A percentile compares a stretch with the other conserved stretches of the same genome.
These are phyloP conservation scores for Pueraria montana DNA, from an alignment of 306 rosid species.

Conservation along the genomic window DNA sequence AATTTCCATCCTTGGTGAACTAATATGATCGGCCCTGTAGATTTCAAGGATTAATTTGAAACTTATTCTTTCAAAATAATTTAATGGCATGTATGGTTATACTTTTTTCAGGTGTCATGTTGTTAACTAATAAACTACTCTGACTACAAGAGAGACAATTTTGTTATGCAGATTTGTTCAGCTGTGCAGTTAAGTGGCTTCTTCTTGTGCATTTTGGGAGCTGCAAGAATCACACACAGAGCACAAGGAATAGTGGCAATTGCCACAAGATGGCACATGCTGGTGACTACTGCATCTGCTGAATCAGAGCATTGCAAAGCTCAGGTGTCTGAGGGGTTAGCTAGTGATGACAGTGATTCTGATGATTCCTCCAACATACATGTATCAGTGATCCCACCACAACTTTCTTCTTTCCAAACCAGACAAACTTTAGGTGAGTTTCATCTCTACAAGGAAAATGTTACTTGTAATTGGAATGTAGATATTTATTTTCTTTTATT, in stretches of 20 bases:
- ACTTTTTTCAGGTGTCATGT: no score
- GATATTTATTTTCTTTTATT: not conserved
- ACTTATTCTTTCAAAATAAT: not conserved
- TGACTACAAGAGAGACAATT: not conserved
- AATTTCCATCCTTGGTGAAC: no score
- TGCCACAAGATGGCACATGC: conserved; percentile 93
- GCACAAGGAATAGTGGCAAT: conserved; percentile 87
- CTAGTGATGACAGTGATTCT: conserved; percentile 53
- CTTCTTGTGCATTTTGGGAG: conserved; percentile 78
- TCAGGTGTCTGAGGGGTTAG: conserved; percentile 35
- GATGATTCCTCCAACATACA: conserved; percentile 71
- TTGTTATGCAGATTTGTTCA: conserved; percentile 76
- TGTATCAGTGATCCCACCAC: conserved; percentile 57
- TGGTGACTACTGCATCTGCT: conserved; percentile 64
- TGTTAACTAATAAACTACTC: no score
- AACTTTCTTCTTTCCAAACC: conserved; percentile 76
- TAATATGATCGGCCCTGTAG: not conserved
- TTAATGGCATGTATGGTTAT: no score
- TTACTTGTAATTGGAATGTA: not conserved
- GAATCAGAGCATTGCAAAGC: conserved; percentile 57
- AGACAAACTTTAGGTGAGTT: conserved; percentile 86
- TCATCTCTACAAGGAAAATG: not conserved
- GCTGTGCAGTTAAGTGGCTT: conserved; percentile 83
- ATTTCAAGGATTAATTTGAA: not conserved
- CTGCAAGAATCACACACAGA: conserved; percentile 93